phyloP scores from a whole-genome alignment of 441 rosid species.

The Mallotus japonicus region DNA sequence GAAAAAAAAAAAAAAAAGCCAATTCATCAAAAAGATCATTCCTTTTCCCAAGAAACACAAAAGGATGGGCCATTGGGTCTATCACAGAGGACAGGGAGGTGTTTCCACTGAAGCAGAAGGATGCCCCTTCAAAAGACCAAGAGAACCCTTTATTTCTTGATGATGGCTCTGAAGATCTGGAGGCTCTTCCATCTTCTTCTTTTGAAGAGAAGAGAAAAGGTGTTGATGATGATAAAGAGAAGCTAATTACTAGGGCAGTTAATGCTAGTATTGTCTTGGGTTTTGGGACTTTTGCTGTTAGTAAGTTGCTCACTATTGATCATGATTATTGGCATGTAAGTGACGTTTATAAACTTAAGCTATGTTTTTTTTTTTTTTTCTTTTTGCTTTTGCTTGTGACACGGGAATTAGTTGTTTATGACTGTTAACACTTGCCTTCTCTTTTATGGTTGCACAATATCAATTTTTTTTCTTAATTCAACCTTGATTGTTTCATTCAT shows the following conservation, averaged over 20 bases:
- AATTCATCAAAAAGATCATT: conserved; percentile 14
- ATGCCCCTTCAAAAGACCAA: conserved; percentile 13
- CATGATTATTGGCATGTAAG: conserved; percentile 94
- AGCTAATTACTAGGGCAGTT: conserved; percentile 51
- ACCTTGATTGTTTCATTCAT: not conserved
- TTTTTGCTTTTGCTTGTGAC: conserved; percentile 10
- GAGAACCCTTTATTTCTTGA: conserved; percentile 4
- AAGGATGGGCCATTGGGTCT: conserved; percentile 43
- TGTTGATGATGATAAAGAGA: conserved; percentile 32
- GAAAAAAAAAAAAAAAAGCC: too few relatives aligned
- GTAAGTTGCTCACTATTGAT: conserved; percentile 89
- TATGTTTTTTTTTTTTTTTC: not conserved
- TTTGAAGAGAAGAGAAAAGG: conserved; percentile 19
- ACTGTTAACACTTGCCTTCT: not conserved
- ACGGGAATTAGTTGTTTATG: not conserved
- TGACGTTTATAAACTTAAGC: conserved; percentile 17
- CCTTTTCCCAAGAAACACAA: conserved; percentile 12
- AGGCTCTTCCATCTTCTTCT: conserved; percentile 15
- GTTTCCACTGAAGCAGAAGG: conserved; percentile 27
- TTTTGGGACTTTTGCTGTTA: conserved; percentile 70
- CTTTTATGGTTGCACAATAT: too few relatives aligned
- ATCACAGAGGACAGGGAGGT: conserved; percentile 56
- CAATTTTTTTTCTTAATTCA: too few relatives aligned
- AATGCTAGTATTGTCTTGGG: conserved; percentile 84
- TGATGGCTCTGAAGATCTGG: conserved; percentile 30